Evolutionary conservation across 768 basidiomycete genomes (phyloP).

Genomic region (Crepidotus variabilis): DNA sequence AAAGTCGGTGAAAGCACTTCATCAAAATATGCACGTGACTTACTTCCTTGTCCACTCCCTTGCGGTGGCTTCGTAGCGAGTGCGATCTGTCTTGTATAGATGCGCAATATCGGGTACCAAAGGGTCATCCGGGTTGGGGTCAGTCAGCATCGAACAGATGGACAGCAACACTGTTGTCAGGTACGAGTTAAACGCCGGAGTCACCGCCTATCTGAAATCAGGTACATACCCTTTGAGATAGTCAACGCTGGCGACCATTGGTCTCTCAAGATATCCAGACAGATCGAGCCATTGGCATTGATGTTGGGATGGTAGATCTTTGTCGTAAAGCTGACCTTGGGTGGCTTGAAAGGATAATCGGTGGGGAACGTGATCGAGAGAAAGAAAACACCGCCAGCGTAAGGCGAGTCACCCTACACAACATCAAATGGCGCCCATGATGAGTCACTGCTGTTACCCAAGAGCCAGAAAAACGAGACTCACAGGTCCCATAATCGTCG

Average conservation of each 20-base stretch:
- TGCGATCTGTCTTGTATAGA: slow-evolving; percentile 98
- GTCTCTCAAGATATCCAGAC: slow-evolving; percentile 96
- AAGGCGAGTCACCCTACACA: slow-evolving; percentile 89
- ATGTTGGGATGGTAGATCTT: slow-evolving; percentile 99
- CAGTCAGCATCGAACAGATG: slow-evolving; percentile 99
- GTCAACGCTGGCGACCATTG: slow-evolving; percentile 99
- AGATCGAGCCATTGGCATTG: slow-evolving; percentile 99
- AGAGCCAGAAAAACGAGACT: slow-evolving; percentile 28
- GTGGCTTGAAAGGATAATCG: slow-evolving; percentile 99
- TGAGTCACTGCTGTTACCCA: slow-evolving; percentile 19
- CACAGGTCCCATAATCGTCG: slow-evolving; percentile 99
- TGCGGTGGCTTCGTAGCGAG: slow-evolving; percentile 96
- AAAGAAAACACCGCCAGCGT: slow-evolving; percentile 99
- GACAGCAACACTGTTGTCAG: slow-evolving; percentile 75
- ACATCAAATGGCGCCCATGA: slow-evolving; percentile 15
- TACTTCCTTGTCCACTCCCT: slow-evolving; percentile 99
- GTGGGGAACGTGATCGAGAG: slow-evolving; percentile 90
- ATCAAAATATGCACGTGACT: slow-evolving; percentile 25
- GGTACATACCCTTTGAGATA: slow-evolving; percentile 86
- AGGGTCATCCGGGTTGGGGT: slow-evolving; percentile 99
- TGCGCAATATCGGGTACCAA: slow-evolving; percentile 98
- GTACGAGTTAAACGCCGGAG: neutral
- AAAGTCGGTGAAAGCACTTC: slow-evolving; percentile 9
- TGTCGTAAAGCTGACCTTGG: slow-evolving; percentile 99
- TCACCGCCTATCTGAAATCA: slow-evolving; percentile 1